A percentile compares a stretch with the other conserved stretches of the same genome.
Evolutionary conservation across 2,329 filamentous ascomycete species (phyloP).

Genomic region (Penicillium capsulatum): DNA sequence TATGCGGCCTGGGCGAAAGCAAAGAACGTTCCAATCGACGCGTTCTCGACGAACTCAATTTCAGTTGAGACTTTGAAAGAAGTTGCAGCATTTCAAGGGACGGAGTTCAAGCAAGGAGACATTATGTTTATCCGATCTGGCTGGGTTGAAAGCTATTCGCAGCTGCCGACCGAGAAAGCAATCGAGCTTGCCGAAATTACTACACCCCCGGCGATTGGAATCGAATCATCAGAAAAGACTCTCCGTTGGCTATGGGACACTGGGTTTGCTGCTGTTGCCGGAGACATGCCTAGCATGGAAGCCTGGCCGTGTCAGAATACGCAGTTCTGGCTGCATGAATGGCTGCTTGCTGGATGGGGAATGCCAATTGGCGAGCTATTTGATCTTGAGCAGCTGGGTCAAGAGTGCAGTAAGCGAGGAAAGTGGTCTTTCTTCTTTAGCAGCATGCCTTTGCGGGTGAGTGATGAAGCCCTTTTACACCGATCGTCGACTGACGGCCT

Average conservation of each 20-base stretch:
- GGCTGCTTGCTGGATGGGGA: constrained; percentile 29
- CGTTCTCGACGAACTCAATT: constrained; percentile 40
- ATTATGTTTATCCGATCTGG: constrained; percentile 52
- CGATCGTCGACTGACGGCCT: not conserved
- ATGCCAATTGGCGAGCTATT: constrained; percentile 29
- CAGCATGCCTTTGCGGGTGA: constrained; percentile 5
- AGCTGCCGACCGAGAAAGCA: not conserved
- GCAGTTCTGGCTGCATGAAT: constrained; percentile 11
- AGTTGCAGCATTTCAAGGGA: constrained; percentile 43
- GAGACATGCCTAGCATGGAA: constrained; percentile 35
- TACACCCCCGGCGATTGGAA: constrained; percentile 33
- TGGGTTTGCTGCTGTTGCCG: constrained; percentile 52
- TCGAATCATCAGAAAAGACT: constrained; percentile 36
- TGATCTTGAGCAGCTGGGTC: constrained; percentile 2
- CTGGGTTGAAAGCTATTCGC: constrained; percentile 28
- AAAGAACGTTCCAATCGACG: constrained; percentile 27
- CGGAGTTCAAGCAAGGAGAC: constrained; percentile 46
- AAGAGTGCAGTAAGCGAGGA: not conserved
- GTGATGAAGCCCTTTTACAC: not conserved
- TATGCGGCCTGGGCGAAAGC: constrained; percentile 42
- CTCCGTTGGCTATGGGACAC: constrained; percentile 49
- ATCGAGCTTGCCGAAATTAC: constrained; percentile 13
- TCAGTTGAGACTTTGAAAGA: constrained; percentile 39
- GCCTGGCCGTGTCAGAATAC: constrained; percentile 4
- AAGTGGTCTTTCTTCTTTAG: constrained; percentile 10